phyloP scores from a whole-genome alignment of 345 rosid genomes.

The Ceriops decandra region DNA sequence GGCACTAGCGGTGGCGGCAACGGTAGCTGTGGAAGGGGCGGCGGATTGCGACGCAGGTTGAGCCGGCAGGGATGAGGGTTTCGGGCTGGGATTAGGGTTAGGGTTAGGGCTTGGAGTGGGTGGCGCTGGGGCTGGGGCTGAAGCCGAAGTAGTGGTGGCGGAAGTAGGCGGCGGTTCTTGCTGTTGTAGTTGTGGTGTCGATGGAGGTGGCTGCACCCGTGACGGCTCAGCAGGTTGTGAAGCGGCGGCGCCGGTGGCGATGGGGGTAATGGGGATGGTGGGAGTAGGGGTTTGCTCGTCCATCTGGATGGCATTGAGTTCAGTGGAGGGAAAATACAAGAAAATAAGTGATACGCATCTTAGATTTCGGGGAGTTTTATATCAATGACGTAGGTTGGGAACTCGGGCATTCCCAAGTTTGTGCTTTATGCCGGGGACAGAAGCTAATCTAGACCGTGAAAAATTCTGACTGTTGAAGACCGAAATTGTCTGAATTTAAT shows the following conservation, averaged over 20 bases:
- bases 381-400: too few species aligned
- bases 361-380: not conserved
- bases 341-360: not conserved
- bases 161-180: slow-evolving; percentile 15
- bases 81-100: slow-evolving; percentile 14
- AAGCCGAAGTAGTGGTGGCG: slow-evolving; percentile 9
- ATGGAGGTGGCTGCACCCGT: not conserved
- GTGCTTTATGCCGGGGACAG: too few species aligned
- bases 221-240: slow-evolving; percentile 16
- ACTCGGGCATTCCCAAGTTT: too few species aligned
- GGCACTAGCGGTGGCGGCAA: slow-evolving; percentile 24
- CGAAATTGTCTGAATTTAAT: too few species aligned
- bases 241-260: slow-evolving; percentile 7
- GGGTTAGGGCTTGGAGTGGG: slow-evolving; percentile 34
- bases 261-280: not conserved
- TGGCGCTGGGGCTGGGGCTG: slow-evolving; percentile 24
- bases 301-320: slow-evolving; percentile 1
- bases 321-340: slow-evolving; percentile 4
- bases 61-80: slow-evolving; percentile 15
- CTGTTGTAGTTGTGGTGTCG: slow-evolving; percentile 9
- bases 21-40: slow-evolving; percentile 8
- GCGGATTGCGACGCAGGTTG: slow-evolving; percentile 29
- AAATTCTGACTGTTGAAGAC: too few species aligned
- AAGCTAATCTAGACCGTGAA: too few species aligned
- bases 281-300: slow-evolving; percentile 5